Percentiles rank a stretch among this genome's conserved stretches.
These are phyloP conservation scores for Candida ponderosae DNA, from an alignment of 805 yeast species.

Conservation along the genomic window DNA sequence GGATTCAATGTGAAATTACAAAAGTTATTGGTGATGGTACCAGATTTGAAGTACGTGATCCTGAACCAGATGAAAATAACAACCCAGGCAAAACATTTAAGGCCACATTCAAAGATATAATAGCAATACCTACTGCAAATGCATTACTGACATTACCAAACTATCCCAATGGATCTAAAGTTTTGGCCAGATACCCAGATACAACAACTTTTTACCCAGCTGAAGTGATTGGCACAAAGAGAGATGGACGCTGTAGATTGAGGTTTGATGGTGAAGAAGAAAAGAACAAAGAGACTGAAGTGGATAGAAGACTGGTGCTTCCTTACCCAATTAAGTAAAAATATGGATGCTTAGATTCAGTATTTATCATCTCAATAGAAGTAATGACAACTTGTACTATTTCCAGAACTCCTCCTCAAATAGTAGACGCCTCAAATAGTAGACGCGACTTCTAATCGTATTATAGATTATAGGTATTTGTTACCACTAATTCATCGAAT, in stretches of 20 bases:
- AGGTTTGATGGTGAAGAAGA: conserved; percentile 97
- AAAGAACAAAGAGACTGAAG: conserved; percentile 91
- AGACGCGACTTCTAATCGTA: too few relatives aligned
- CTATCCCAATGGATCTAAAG: conserved; percentile 72
- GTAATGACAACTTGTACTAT: not conserved
- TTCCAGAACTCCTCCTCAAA: not conserved
- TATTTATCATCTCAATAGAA: not conserved
- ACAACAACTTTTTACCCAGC: conserved; percentile 97
- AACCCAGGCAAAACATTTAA: conserved; percentile 83
- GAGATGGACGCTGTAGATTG: conserved; percentile 71
- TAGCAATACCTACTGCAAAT: conserved; percentile 55
- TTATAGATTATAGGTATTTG: too few relatives aligned
- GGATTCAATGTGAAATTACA: conserved; percentile 93
- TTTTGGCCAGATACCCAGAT: conserved; percentile 92
- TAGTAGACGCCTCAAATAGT: too few relatives aligned
- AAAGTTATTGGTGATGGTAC: conserved; percentile 68
- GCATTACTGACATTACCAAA: conserved; percentile 34
- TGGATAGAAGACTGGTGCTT: conserved; percentile 73
- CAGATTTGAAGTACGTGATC: conserved; percentile 85
- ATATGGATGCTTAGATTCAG: not conserved
- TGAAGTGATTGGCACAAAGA: conserved; percentile 67
- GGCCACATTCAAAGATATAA: conserved; percentile 73
- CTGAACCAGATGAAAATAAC: conserved; percentile 92
- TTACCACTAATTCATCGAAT: too few relatives aligned
- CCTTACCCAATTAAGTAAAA: conserved; percentile 45